Conservation (phyloP, 345 rosid species). For the Psidium guajava region DNA sequence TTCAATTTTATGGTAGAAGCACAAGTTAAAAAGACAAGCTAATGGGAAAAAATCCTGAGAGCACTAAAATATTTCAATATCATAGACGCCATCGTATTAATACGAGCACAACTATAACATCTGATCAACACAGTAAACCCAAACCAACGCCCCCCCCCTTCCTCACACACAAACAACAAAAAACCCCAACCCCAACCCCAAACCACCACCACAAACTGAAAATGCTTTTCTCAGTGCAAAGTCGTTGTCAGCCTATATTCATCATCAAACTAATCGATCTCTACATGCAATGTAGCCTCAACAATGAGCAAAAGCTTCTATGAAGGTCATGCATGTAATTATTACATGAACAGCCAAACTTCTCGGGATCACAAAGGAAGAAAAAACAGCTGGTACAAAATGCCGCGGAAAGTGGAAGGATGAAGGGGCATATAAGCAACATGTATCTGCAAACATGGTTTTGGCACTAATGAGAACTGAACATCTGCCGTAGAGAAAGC, state of each 20-base stretch:
- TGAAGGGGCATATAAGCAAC: neutral
- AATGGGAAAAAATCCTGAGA: neutral
- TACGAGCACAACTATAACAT: neutral
- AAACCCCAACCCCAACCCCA: too few relatives aligned
- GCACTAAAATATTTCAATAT: neutral
- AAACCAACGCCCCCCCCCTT: too few relatives aligned
- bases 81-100: neutral
- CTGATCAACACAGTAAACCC: neutral
- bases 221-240: neutral
- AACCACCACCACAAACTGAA: neutral
- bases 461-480: neutral
- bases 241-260: neutral
- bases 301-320: neutral
- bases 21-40: neutral
- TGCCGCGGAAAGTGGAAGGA: neutral
- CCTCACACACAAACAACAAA: too few relatives aligned
- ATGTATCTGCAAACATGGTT: neutral
- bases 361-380: neutral
- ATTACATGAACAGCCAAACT: neutral
- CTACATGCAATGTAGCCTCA: neutral
- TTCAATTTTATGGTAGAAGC: neutral
- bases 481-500: neutral
- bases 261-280: neutral
- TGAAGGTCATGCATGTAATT: neutral
- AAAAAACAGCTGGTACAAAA: neutral